These are phyloP conservation scores for Colletotrichum agaves DNA, from an alignment of 2,329 filamentous ascomycete genomes.

Conservation along the genomic window DNA sequence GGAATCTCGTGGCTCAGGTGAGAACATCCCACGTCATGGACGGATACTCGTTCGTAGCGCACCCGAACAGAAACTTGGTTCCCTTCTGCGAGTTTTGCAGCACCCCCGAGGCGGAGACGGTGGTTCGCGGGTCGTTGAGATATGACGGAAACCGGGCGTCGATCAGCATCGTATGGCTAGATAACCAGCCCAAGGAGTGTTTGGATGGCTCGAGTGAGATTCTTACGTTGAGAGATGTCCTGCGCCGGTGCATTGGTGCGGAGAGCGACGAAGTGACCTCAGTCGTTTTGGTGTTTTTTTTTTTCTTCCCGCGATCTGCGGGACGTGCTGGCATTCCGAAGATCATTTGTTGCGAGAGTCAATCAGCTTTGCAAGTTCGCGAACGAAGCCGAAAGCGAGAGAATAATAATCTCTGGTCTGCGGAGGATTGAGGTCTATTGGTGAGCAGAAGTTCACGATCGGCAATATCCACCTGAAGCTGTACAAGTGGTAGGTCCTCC, in stretches of 20 bases:
- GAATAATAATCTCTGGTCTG: slow-evolving; percentile 72
- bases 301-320: rapidly evolving
- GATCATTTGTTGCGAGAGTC: slow-evolving; percentile 65
- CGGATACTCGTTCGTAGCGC: slow-evolving; percentile 73
- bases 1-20: slow-evolving; percentile 72
- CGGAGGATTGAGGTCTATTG: slow-evolving; percentile 62
- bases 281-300: not conserved
- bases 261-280: slow-evolving; percentile 78
- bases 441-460: too few species aligned
- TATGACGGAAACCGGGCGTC: slow-evolving; percentile 76
- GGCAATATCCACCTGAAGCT: too few species aligned
- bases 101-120: slow-evolving; percentile 75
- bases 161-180: slow-evolving; percentile 74
- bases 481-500: not conserved
- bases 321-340: not conserved
- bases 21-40: slow-evolving; percentile 71
- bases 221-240: slow-evolving; percentile 77
- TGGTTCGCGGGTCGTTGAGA: slow-evolving; percentile 74
- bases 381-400: slow-evolving; percentile 69
- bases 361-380: slow-evolving; percentile 70
- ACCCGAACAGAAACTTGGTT: slow-evolving; percentile 76
- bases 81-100: slow-evolving; percentile 74
- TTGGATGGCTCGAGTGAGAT: slow-evolving; percentile 85
- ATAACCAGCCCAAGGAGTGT: slow-evolving; percentile 40
- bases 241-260: slow-evolving; percentile 73